Evolutionary conservation across 257 asterid species (phyloP).

Genomic region (Lantana camara): DNA sequence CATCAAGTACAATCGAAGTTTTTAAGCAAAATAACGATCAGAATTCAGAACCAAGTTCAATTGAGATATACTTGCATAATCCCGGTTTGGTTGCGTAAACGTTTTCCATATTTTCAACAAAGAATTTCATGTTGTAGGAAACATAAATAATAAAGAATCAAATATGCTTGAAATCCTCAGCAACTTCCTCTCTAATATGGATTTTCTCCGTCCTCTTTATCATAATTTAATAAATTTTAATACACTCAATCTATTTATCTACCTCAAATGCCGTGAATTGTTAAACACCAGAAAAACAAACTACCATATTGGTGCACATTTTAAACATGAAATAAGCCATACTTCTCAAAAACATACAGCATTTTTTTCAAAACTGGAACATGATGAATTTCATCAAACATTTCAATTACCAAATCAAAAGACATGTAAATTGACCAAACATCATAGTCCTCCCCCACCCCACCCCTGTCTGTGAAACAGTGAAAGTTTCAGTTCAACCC

Average conservation of each 20-base stretch:
- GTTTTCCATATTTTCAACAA: no score
- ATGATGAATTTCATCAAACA: background rate
- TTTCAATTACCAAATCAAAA: background rate
- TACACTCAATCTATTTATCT: background rate
- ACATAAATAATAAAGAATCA: no score
- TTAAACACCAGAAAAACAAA: no score
- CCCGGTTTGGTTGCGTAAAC: no score
- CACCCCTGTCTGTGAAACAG: background rate
- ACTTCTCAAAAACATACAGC: background rate
- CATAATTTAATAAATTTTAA: background rate
- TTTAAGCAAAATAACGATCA: background rate
- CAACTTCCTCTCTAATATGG: no score
- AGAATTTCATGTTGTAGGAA: no score
- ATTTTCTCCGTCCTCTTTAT: no score
- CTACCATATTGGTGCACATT: background rate
- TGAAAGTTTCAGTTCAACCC: constrained; percentile 16
- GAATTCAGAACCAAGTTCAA: background rate
- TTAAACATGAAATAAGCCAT: background rate
- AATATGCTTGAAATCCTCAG: no score
- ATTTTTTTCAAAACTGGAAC: background rate
- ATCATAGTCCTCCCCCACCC: background rate
- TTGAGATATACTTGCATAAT: no score
- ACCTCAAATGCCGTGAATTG: background rate
- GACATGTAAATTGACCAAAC: background rate
- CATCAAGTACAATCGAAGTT: background rate